A percentile compares a stretch with the other conserved stretches of the same genome.
Evolutionary conservation across 2,329 filamentous ascomycete species (phyloP).

Genomic region (Oidium heveae): DNA sequence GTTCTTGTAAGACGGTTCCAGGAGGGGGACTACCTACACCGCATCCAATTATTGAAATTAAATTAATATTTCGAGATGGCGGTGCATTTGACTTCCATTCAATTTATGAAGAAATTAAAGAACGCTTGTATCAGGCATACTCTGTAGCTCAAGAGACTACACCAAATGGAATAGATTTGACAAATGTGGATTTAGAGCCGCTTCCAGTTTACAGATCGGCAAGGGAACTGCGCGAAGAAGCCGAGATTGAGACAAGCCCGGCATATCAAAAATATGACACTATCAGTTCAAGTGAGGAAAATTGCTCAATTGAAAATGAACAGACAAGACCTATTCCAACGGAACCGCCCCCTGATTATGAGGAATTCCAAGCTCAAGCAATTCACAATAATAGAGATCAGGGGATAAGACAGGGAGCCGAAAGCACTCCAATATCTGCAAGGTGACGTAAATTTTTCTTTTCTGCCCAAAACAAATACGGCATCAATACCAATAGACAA

Average conservation of each 20-base stretch:
- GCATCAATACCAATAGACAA: no score
- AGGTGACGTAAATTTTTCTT: no score
- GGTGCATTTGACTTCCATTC: slow-evolving; percentile 82
- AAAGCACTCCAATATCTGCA: not conserved
- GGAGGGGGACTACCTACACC: slow-evolving; percentile 61
- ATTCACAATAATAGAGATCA: slow-evolving; percentile 33
- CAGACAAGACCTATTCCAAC: slow-evolving; percentile 18
- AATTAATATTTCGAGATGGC: slow-evolving; percentile 78
- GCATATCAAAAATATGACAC: slow-evolving; percentile 7
- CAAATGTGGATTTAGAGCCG: slow-evolving; percentile 57
- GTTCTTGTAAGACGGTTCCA: slow-evolving; percentile 52
- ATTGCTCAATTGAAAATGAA: slow-evolving; percentile 4
- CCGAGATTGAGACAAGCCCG: slow-evolving; percentile 5
- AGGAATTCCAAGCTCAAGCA: slow-evolving; percentile 61
- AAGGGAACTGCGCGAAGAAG: slow-evolving; percentile 3
- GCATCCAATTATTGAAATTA: slow-evolving; percentile 50
- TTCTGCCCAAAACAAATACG: no score
- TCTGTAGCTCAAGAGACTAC: slow-evolving; percentile 47
- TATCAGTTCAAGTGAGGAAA: slow-evolving; percentile 6
- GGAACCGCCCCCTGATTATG: slow-evolving; percentile 76
- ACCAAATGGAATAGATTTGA: slow-evolving; percentile 26
- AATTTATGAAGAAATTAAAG: slow-evolving; percentile 61
- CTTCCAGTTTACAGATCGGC: slow-evolving; percentile 62
- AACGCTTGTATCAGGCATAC: slow-evolving; percentile 56
- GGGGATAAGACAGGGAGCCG: slow-evolving; percentile 28